Base-by-base conservation (phyloP, 768 basidiomycete genomes). In the Hysterangium stoloniferum region DNA sequence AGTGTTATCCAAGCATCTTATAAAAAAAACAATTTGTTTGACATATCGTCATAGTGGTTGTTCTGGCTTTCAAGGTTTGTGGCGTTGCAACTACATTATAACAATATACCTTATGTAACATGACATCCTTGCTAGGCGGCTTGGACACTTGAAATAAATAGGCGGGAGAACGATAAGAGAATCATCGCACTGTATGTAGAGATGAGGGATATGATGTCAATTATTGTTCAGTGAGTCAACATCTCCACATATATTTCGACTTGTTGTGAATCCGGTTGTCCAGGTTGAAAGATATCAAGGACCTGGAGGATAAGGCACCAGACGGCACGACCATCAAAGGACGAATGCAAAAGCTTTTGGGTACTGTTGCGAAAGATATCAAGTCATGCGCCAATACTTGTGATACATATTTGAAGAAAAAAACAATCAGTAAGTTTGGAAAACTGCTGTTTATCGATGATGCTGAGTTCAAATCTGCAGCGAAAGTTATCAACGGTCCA, bases 81-180 rank as follows among this genome's bases (percentile, higher is more conserved):
- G n/a, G 6, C n/a, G 7, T 47, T 27, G 31, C 12, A 15, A 19
- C 4, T 19, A 31, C 7, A 6, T 20, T 46, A 31, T 6, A 4
- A 46, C 33, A 15, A 46, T 12, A n/a, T n/a, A 9, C 9, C 33
- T 34, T 9, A 34, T 34, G n/a, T 34, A n/a, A n/a, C n/a, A n/a
- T n/a, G n/a, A n/a, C n/a, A n/a, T 34, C n/a, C 9, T 34, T 42
- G 4, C 12, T 28, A 46, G 31, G 62, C 74, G 0, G 74, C 75
- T 4, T 66, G 76, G 24, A 68, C 70, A 15, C 62, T 79, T 31
- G 76, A 78, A 46, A 48, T 72, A 48, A 72, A 71, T 2, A 64
- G 76, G 20, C 63, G 72, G 20, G 74, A 76, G 24, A 79, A 80
- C 47, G 72, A 79, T 48, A 70, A 67, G 49, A 76, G 75, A 53